Evolutionary conservation across 1,139 yeast genomes (phyloP).

Genomic region (Hansenula anomala): DNA sequence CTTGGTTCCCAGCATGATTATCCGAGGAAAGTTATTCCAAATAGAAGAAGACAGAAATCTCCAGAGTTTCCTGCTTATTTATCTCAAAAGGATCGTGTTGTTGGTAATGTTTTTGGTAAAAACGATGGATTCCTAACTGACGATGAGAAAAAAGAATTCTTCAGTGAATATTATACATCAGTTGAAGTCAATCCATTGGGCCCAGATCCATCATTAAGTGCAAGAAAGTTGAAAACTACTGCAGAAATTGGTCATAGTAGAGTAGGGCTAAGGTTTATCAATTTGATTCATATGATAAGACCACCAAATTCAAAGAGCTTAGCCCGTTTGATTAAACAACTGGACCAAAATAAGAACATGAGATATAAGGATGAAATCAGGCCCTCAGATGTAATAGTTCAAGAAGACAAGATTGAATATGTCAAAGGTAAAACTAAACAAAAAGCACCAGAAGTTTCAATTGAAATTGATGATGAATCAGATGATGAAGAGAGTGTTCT

Average conservation of each 20-base stretch:
- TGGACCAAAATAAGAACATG: neutral
- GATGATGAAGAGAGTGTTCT: conserved; percentile 1
- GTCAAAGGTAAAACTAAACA: neutral
- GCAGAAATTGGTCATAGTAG: conserved; percentile 18
- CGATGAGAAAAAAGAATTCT: conserved; percentile 12
- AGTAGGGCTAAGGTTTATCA: conserved; percentile 13
- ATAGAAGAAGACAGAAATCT: neutral
- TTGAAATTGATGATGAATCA: conserved; percentile 1
- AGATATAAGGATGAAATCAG: conserved; percentile 2
- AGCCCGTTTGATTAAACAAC: conserved; percentile 5
- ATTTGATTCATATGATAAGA: conserved; percentile 8
- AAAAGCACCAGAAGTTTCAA: neutral
- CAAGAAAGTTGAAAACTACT: conserved; percentile 7
- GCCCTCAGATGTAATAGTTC: conserved; percentile 3
- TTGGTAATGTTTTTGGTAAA: conserved; percentile 3
- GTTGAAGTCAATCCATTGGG: conserved; percentile 6
- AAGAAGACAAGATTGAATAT: conserved; percentile 4
- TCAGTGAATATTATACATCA: conserved; percentile 12
- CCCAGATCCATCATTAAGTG: conserved; percentile 19
- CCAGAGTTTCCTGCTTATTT: neutral
- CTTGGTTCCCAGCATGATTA: neutral
- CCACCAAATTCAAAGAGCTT: conserved; percentile 9
- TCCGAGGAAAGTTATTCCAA: neutral
- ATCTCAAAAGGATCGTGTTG: conserved; percentile 12
- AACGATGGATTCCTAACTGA: conserved; percentile 15